A percentile compares a stretch with the other conserved stretches of the same genome.
These are phyloP conservation scores for Lactuca saligna DNA, from an alignment of 129 eudicot genomes.

Conservation along the genomic window DNA sequence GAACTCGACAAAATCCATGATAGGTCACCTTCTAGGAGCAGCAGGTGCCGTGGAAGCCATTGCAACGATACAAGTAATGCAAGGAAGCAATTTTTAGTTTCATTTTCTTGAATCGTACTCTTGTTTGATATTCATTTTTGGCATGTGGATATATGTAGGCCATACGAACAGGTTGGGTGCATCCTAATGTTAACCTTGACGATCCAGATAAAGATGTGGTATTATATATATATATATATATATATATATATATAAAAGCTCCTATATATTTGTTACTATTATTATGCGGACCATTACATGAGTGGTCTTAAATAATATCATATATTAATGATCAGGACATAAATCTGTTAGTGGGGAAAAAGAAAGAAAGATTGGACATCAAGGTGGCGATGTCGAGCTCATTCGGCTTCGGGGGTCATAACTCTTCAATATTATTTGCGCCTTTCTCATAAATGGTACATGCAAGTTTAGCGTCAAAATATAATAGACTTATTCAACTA, in stretches of 20 bases:
- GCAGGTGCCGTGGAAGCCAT: constrained; percentile 94
- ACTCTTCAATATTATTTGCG: constrained; percentile 31
- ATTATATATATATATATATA: constrained; percentile 24
- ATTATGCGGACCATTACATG: background rate
- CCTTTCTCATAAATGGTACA: constrained; percentile 22
- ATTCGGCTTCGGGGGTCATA: constrained; percentile 38
- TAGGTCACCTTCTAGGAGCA: constrained; percentile 88
- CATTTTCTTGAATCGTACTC: background rate
- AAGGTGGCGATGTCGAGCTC: constrained; percentile 28
- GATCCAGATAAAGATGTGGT: constrained; percentile 84
- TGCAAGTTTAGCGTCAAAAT: background rate
- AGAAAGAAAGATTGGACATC: constrained; percentile 52
- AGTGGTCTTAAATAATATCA: background rate
- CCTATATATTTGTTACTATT: background rate
- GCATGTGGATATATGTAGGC: constrained; percentile 44
- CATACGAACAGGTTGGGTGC: constrained; percentile 85
- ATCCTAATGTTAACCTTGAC: constrained; percentile 87
- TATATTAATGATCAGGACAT: constrained; percentile 47
- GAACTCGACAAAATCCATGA: constrained; percentile 94
- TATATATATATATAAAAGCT: constrained; percentile 15
- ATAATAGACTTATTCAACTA: too few species aligned
- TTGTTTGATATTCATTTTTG: background rate
- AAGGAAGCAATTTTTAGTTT: background rate
- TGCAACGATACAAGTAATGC: constrained; percentile 75
- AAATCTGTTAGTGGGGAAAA: constrained; percentile 58